A percentile compares a stretch with the other conserved stretches of the same genome.
These are phyloP conservation scores for Magnolia kwangsiensis DNA, from an alignment of 164 flowering plant species.

Conservation along the genomic window DNA sequence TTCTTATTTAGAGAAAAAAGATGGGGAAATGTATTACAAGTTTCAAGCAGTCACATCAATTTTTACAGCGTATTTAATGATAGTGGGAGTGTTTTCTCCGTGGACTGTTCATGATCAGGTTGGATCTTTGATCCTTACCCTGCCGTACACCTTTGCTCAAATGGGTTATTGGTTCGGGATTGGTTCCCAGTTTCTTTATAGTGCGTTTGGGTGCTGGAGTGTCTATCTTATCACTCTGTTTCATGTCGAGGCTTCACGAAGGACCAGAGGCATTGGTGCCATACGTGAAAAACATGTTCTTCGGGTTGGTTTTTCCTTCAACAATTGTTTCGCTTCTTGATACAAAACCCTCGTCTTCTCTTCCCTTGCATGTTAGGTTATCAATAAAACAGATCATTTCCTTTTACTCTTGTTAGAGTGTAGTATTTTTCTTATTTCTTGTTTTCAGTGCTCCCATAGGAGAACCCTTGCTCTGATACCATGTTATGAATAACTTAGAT, in stretches of 20 bases:
- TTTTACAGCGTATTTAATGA: neutral
- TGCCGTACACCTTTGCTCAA: conserved; percentile 15
- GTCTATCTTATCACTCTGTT: conserved; percentile 12
- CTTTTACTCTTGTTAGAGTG: neutral
- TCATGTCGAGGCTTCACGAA: conserved; percentile 10
- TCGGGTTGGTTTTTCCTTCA: neutral
- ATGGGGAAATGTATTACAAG: neutral
- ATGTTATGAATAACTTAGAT: too few species aligned
- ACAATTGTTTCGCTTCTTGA: too few species aligned
- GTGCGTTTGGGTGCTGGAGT: conserved; percentile 12
- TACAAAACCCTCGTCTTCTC: neutral
- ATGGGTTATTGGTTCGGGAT: conserved; percentile 9
- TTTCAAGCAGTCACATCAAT: neutral
- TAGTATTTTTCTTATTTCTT: neutral
- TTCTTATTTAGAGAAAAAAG: neutral
- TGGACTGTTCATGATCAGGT: conserved; percentile 9
- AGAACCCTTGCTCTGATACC: neutral
- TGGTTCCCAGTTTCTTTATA: conserved; percentile 4
- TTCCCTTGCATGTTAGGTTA: neutral
- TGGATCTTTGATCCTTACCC: conserved; percentile 12
- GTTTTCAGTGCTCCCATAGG: too few species aligned
- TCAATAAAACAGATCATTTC: neutral
- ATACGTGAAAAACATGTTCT: conserved; percentile 12
- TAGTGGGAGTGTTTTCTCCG: neutral
- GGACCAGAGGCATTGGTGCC: conserved; percentile 3